These are phyloP conservation scores for Nitzschia inconspicua DNA, from an alignment of 108 stramenopile genomes.

Conservation along the genomic window DNA sequence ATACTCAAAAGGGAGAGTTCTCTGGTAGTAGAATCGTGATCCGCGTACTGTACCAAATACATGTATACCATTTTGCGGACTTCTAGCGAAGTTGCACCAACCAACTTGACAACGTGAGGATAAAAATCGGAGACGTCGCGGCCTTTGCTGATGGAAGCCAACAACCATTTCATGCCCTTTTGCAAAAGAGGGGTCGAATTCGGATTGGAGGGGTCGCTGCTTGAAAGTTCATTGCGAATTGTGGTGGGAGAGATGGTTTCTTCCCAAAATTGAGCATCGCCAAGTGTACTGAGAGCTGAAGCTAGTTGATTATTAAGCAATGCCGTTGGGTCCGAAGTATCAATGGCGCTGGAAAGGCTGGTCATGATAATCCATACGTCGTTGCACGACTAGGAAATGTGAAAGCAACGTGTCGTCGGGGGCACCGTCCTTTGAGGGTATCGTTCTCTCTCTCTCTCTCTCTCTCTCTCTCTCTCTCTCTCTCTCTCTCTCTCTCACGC, in stretches of 20 bases:
- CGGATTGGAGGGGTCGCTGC: slow-evolving; percentile 71
- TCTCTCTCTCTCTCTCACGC: too few relatives aligned
- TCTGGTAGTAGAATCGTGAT: slow-evolving; percentile 88
- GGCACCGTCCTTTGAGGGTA: too few relatives aligned
- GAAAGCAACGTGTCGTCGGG: too few relatives aligned
- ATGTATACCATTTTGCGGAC: slow-evolving; percentile 99
- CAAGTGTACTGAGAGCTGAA: slow-evolving; percentile 65
- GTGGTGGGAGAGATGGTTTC: slow-evolving; percentile 92
- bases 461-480: too few relatives aligned
- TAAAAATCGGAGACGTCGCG: slow-evolving; percentile 96
- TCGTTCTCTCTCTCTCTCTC: too few relatives aligned
- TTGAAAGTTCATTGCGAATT: slow-evolving; percentile 66
- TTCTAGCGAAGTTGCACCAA: slow-evolving; percentile 86
- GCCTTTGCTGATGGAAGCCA: slow-evolving; percentile 96
- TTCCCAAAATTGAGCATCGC: slow-evolving; percentile 97
- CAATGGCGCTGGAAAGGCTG: too few relatives aligned
- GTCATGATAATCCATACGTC: too few relatives aligned
- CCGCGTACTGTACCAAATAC: slow-evolving; percentile 93
- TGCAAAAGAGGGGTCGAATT: slow-evolving; percentile 70
- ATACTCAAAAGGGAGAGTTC: slow-evolving; percentile 94
- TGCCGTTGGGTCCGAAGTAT: slow-evolving; percentile 38
- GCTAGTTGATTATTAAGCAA: slow-evolving; percentile 53
- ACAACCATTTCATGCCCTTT: slow-evolving; percentile 97
- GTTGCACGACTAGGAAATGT: too few relatives aligned
- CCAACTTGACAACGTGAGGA: slow-evolving; percentile 94